A percentile compares a stretch with the other conserved stretches of the same genome.
These are phyloP conservation scores for Suillus subalutaceus DNA, from an alignment of 768 basidiomycete genomes.

Conservation along the genomic window DNA sequence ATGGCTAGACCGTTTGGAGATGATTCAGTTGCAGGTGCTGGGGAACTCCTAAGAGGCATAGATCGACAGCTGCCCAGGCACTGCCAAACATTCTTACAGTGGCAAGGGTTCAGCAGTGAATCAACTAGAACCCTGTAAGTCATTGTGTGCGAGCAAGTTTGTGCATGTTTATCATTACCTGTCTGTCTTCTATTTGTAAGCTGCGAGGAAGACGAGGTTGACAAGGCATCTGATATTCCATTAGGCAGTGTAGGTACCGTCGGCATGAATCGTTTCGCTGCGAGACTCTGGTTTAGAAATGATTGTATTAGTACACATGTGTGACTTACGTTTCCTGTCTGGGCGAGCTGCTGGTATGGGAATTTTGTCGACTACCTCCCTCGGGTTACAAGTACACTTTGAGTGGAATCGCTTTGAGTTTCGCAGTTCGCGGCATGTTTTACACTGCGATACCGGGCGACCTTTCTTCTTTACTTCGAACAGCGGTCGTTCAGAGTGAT, in stretches of 20 bases:
- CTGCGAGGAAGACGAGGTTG: constrained; percentile 27
- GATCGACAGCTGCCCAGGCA: constrained; percentile 48
- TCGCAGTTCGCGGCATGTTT: constrained; percentile 79
- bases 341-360: constrained; percentile 36
- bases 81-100: constrained; percentile 55
- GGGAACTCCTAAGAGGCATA: constrained; percentile 8
- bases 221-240: constrained; percentile 61
- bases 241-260: constrained; percentile 75
- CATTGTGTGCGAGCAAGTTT: constrained; percentile 14
- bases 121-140: constrained; percentile 46
- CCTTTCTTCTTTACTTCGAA: constrained; percentile 95
- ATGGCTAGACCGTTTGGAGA: constrained; percentile 31
- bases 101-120: constrained; percentile 65
- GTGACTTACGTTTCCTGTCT: constrained; percentile 35
- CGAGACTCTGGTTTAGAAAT: constrained; percentile 20
- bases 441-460: constrained; percentile 88
- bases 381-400: constrained; percentile 72
- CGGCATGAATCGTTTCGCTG: constrained; percentile 71
- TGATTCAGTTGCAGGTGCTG: neutral
- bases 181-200: constrained; percentile 51
- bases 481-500: constrained; percentile 85
- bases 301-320: neutral
- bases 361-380: constrained; percentile 34
- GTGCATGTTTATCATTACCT: constrained; percentile 38
- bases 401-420: constrained; percentile 82